Evolutionary conservation across 257 asterid genomes (phyloP).

Genomic region (Asclepias syriaca): DNA sequence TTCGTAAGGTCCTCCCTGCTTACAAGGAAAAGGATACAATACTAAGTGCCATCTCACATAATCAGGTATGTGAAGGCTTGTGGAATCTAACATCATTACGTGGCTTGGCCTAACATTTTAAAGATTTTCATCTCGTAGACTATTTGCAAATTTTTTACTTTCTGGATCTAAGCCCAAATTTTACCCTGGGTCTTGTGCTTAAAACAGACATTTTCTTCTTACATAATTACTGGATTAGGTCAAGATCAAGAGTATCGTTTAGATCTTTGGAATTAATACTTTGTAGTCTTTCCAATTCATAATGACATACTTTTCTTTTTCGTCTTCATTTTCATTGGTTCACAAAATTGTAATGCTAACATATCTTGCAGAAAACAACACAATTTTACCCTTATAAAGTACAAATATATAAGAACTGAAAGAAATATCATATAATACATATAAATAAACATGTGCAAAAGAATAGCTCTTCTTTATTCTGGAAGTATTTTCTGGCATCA

Average conservation of each 20-base stretch:
- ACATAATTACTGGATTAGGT: neutral
- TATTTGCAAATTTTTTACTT: neutral
- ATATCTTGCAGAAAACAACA: neutral
- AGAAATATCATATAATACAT: neutral
- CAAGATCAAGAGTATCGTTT: neutral
- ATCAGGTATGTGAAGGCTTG: conserved; percentile 52
- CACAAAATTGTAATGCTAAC: neutral
- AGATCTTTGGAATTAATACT: neutral
- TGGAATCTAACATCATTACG: neutral
- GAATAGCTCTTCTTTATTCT: too few relatives aligned
- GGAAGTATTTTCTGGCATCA: too few relatives aligned
- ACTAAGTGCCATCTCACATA: conserved; percentile 63
- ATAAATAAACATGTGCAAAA: too few relatives aligned
- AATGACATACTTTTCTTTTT: neutral
- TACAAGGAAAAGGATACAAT: conserved; percentile 73
- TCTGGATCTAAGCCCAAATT: neutral
- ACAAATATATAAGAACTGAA: neutral
- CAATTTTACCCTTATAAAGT: neutral
- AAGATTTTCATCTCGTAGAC: neutral
- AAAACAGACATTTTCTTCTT: neutral
- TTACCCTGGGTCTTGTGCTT: neutral
- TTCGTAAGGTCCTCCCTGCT: conserved; percentile 76
- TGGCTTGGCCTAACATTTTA: neutral
- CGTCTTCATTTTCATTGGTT: neutral
- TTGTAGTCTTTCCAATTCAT: neutral